Evolutionary conservation across 495 filamentous ascomycete species (phyloP).

Genomic region (Penicilliopsis zonata): DNA sequence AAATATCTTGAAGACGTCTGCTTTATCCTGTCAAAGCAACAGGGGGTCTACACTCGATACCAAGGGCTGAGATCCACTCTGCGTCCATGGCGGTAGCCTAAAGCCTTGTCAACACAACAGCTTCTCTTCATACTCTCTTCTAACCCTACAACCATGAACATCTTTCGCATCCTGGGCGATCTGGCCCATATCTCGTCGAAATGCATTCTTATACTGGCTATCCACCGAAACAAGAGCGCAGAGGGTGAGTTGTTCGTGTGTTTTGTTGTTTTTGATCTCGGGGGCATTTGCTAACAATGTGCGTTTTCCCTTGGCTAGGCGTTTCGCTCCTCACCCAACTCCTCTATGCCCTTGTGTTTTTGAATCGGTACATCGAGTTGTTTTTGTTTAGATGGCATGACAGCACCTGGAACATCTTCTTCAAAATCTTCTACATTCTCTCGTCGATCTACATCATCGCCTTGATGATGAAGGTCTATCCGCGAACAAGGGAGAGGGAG

Average conservation of each 20-base stretch:
- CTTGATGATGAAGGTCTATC: constrained; percentile 76
- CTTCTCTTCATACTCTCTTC: too few species aligned
- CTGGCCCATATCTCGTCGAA: constrained; percentile 74
- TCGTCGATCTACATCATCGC: constrained; percentile 80
- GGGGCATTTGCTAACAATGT: too few species aligned
- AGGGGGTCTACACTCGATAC: neutral
- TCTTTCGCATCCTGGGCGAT: constrained; percentile 75
- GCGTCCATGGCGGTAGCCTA: neutral
- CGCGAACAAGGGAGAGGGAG: constrained; percentile 81
- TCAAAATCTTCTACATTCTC: constrained; percentile 76
- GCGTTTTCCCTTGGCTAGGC: constrained; percentile 36
- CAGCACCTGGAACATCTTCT: constrained; percentile 41
- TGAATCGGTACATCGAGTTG: constrained; percentile 78
- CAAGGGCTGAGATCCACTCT: too few species aligned
- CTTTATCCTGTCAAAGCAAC: too few species aligned
- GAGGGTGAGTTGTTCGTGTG: constrained; percentile 78
- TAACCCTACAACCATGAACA: constrained; percentile 30
- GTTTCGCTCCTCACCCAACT: constrained; percentile 90
- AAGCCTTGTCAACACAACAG: too few species aligned
- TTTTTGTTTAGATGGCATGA: constrained; percentile 32
- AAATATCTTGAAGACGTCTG: too few species aligned
- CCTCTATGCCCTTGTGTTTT: constrained; percentile 78
- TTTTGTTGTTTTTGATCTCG: too few species aligned
- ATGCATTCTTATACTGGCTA: constrained; percentile 80
- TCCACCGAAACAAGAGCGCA: constrained; percentile 76